Evolutionary conservation across 495 filamentous ascomycete species (phyloP), one percentile per base, ranked within the genome.

Genomic region (Xylaria nigripes): DNA sequence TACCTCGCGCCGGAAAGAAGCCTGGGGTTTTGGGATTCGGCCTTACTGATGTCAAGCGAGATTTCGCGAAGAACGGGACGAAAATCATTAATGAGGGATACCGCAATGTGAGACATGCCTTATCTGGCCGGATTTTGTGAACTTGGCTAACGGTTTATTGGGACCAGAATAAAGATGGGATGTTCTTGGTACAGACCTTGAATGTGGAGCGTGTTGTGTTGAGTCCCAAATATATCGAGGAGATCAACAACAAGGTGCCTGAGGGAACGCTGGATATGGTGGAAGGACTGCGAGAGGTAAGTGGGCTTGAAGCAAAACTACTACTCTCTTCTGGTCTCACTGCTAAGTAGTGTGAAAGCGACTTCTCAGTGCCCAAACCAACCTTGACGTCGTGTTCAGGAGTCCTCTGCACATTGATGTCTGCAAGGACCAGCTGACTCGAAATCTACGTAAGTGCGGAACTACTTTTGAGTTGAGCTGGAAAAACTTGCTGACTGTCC

Each of bases 181-280:
- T 58, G 56, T 58, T 58, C 27, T 22, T 51, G 50, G 56, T 58
- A 24, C 56, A 58, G 29, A 58, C 56, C 1, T 16, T 58, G 49
- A 58, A 58, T 21, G 56, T 53, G 23, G 56, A 58, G 27, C 49
- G 56, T 38, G 56, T 58, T 13, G 56, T 58, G 34, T 48, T 58
- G 56, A 58, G 56, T 45, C 56, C 56, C 22, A 53, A 51, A 50
- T 58, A 58, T n/a, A 58, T 58, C 32, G 56, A 58, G 38, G 56
- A 58, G 18, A 58, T 58, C 50, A 58, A 58, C 36, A 58, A 29
- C 49, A 58, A 45, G 6, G 56, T 58, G 6, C 56, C 56, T 7
- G 56, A 58, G 0, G 56, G 56, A 16, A 48, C 49, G 1, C 36
- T 58, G 27, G 50, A 58, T 24, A 53, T 58, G 56, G 50, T 53